Evolutionary conservation across 371 early-diverging fungal genomes (phyloP), one percentile per base, ranked within the genome.

Genomic region (Syncephalastrum contaminatum): DNA sequence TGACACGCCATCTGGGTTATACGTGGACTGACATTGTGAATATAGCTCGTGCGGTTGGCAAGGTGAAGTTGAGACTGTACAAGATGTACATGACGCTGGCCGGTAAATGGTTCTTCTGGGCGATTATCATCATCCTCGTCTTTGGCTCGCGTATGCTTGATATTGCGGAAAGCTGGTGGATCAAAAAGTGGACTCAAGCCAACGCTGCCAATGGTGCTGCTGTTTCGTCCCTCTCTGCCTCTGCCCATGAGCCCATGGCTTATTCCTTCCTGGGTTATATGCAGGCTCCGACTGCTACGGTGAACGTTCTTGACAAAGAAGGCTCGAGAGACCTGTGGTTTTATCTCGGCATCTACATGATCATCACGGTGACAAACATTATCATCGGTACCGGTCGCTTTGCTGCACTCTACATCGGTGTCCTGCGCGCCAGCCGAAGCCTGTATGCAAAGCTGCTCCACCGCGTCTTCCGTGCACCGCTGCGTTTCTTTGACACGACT

Each of bases 401-500:
- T 49, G 67, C 57, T 22, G 58, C 67, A 21, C 58, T 73, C 25
- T 72, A 89, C 52, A 63, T 62, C 43, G 83, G 82, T 7, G 72
- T 77, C 1, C 60, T 85, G 14, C 53, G 64, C 7, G 83, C 83
- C 3, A 77, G 81, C 21, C 62, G 62, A 30, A 65, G 59, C 0
- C 58, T 85, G 13, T 81, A 88, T 56, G 76, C 66, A 39, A 55
- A 62, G 36, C 64, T 87, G 5, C 55, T 90, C 51, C 54, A 56
- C 5, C 64, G 82, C 2, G 74, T 89, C 10, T 60, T 89, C 48
- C 77, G 75, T 8, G 88, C 90, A 1, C 82, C 80, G 22, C 72
- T 93, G 25, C 77, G 88, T 16, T 95, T 94, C 73, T 94, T 92
- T 63, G 95, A 96, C 47, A 85, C 77, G 18, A 96, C 94, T 13